A percentile compares a stretch with the other conserved stretches of the same genome.
Evolutionary conservation across 148 eudicot genomes (phyloP).

Genomic region (Arbutus unedo): DNA sequence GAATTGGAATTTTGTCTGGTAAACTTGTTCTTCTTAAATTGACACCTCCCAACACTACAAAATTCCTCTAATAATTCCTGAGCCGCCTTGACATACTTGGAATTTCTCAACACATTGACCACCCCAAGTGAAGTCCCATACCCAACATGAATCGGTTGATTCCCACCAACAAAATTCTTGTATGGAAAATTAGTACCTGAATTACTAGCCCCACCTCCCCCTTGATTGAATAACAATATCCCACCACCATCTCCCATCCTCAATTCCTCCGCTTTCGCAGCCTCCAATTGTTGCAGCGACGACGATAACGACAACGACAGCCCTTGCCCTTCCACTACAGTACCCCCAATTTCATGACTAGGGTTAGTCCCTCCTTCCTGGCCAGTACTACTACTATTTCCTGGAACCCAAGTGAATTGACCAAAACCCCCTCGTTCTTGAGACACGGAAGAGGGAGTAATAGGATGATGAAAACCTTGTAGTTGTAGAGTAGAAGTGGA

Average conservation of each 20-base stretch:
- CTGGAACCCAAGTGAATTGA: constrained; percentile 41
- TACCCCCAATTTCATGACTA: constrained; percentile 21
- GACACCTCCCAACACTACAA: constrained; percentile 83
- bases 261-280: constrained; percentile 59
- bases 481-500: constrained; percentile 28
- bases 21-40: constrained; percentile 49
- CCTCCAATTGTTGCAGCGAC: constrained; percentile 55
- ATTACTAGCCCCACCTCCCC: constrained; percentile 23
- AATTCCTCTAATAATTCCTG: constrained; percentile 84
- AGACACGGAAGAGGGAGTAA: background rate
- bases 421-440: constrained; percentile 23
- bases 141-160: constrained; percentile 42
- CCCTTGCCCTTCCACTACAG: constrained; percentile 52
- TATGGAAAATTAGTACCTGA: constrained; percentile 17
- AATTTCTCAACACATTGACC: constrained; percentile 64
- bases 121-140: constrained; percentile 54
- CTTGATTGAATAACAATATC: constrained; percentile 57
- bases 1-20: constrained; percentile 31
- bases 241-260: constrained; percentile 40
- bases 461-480: constrained; percentile 20
- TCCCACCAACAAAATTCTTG: constrained; percentile 43
- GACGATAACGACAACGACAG: constrained; percentile 74
- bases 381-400: background rate
- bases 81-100: constrained; percentile 72
- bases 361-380: constrained; percentile 24